These are phyloP conservation scores for Obba rivulosa DNA, from an alignment of 768 basidiomycete genomes.

Conservation along the genomic window DNA sequence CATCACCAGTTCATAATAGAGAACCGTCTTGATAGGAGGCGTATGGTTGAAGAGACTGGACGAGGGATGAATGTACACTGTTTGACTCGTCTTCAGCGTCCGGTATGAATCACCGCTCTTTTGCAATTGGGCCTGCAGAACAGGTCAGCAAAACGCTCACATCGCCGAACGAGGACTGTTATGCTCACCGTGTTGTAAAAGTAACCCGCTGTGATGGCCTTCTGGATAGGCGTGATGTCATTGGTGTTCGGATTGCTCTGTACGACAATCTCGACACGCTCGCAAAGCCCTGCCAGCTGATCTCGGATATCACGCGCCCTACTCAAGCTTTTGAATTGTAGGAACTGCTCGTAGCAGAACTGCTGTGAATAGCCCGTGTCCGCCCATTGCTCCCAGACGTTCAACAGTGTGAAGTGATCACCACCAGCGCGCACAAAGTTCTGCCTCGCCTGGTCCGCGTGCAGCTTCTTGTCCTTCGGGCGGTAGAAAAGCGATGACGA, in stretches of 20 bases:
- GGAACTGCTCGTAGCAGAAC: constrained; percentile 93
- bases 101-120: constrained; percentile 97
- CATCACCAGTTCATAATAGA: constrained; percentile 97
- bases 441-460: constrained; percentile 96
- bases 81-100: constrained; percentile 93
- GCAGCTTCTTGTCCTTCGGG: constrained; percentile 96
- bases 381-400: constrained; percentile 99
- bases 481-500: constrained; percentile 93
- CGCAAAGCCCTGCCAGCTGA: constrained; percentile 91
- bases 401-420: constrained; percentile 95
- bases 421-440: constrained; percentile 95
- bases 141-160: not conserved
- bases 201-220: constrained; percentile 92
- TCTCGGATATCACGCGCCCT: constrained; percentile 95
- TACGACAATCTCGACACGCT: constrained; percentile 93
- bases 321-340: constrained; percentile 92
- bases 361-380: constrained; percentile 97
- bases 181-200: constrained; percentile 84
- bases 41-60: constrained; percentile 94
- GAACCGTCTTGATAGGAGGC: constrained; percentile 82
- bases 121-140: constrained; percentile 74
- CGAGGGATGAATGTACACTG: constrained; percentile 95
- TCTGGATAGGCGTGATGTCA: constrained; percentile 90
- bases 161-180: not conserved
- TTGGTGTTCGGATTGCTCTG: constrained; percentile 85